Evolutionary conservation across 148 eudicot genomes (phyloP), one percentile per base, ranked within the genome.

Genomic region (Rhododendron griersonianum): DNA sequence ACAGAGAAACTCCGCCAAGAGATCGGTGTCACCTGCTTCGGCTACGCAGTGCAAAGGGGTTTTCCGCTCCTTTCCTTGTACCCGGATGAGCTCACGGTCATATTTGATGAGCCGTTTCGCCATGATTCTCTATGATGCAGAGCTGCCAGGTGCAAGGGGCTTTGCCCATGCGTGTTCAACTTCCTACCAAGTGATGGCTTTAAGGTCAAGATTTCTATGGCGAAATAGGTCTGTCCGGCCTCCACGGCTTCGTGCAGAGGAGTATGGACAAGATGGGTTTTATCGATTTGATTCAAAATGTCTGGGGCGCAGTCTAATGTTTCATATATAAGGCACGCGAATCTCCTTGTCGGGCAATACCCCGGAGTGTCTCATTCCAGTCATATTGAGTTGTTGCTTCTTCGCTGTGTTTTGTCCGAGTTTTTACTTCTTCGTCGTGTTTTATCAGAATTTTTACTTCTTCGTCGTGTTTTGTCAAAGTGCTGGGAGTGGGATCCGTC

Each of bases 121-220:
- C 3, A n/a, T n/a, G 37, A 15, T 37, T 51, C 2, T 23, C 45
- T 1, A 1, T 53, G 15, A 0, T 2, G 13, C 67, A 53, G 4
- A 51, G 67, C 47, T 5, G 45, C 83, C 67, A 81, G 25, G 83
- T 53, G 41, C 61, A 80, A 2, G 11, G 83, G 83, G 2, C 83
- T 80, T 13, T n/a, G 4, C 39, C 83, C 83, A 51, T 25, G 1
- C 6, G 83, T 2, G 53, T 80, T 80, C 53, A 80, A 30, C 63
- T 80, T 80, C 63, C 3, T 48, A 25, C 63, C 82, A 50, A 80
- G 16, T 25, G 82, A 80, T 51, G 82, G 82, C 82, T 19, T 80
- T 18, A 81, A 33, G 67, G 5, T 81, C 18, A 81, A 30, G n/a
- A 81, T 53, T 81, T 81, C 83, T 50, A 51, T 2, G 35, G 83